A percentile compares a stretch with the other conserved stretches of the same genome.
Evolutionary conservation across 2,329 filamentous ascomycete species (phyloP).

Genomic region (Elsinoe fawcettii): DNA sequence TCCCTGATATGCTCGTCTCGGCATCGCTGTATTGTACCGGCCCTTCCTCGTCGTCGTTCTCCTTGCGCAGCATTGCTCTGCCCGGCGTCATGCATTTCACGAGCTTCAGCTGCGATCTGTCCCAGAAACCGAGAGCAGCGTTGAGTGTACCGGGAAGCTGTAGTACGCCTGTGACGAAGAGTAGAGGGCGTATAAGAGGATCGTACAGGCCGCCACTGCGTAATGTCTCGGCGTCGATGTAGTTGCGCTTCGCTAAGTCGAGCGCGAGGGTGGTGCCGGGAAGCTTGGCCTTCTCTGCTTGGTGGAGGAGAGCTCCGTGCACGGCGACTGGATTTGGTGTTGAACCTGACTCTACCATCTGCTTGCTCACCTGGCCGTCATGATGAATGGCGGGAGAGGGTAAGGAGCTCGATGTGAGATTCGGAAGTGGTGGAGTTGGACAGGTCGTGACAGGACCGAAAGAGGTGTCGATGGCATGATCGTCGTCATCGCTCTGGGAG

Average conservation of each 20-base stretch:
- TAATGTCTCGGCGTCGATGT: constrained; percentile 25
- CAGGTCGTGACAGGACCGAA: neutral
- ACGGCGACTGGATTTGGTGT: neutral
- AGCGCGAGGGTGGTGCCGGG: constrained; percentile 20
- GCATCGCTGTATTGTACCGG: neutral
- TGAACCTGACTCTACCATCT: neutral
- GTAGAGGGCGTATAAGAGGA: constrained; percentile 46
- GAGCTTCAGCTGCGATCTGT: constrained; percentile 31
- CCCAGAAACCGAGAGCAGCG: constrained; percentile 30
- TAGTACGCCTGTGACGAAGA: constrained; percentile 46
- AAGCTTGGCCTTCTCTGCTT: constrained; percentile 4
- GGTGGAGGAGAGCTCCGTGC: neutral
- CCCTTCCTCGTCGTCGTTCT: constrained; percentile 23
- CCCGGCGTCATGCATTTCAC: constrained; percentile 21
- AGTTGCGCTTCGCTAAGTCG: constrained; percentile 24
- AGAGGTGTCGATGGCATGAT: neutral
- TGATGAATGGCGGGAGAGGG: neutral
- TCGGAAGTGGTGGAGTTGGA: neutral
- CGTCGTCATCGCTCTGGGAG: neutral
- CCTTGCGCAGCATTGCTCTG: neutral
- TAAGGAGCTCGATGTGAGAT: neutral
- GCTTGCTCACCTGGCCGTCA: neutral
- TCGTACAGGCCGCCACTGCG: constrained; percentile 47
- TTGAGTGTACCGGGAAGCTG: constrained; percentile 39
- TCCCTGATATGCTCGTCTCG: constrained; percentile 38